These are phyloP conservation scores for Peronosclerospora sorghi DNA, from an alignment of 352 stramenopile species.

Conservation along the genomic window DNA sequence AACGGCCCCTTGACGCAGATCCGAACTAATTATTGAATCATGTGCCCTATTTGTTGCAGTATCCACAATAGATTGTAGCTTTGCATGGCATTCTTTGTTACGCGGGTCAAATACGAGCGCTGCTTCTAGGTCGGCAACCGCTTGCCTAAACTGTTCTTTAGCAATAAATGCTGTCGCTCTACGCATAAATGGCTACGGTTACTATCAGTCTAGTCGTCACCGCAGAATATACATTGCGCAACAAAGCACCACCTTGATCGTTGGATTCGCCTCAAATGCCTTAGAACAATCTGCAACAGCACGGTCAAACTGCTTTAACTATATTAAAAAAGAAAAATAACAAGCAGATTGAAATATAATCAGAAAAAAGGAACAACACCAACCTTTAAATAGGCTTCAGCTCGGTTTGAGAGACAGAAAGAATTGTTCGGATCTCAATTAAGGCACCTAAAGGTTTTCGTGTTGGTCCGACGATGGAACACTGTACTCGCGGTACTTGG, in stretches of 20 bases:
- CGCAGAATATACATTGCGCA: neutral
- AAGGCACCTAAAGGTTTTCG: slow-evolving; percentile 63
- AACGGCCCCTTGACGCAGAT: slow-evolving; percentile 13
- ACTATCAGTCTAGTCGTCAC: slow-evolving; percentile 1
- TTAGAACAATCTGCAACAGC: slow-evolving; percentile 35
- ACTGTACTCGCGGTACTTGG: slow-evolving; percentile 82
- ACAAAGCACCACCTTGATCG: slow-evolving; percentile 37
- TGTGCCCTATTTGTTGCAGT: too few species aligned
- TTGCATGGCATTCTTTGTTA: slow-evolving; percentile 41
- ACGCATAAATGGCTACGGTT: slow-evolving; percentile 39
- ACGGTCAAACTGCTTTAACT: slow-evolving; percentile 30
- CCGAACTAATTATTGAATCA: neutral
- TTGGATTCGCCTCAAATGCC: slow-evolving; percentile 53
- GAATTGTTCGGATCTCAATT: slow-evolving; percentile 27
- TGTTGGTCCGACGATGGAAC: slow-evolving; percentile 71
- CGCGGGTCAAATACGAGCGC: slow-evolving; percentile 14
- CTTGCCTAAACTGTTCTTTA: slow-evolving; percentile 10
- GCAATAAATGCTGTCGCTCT: slow-evolving; percentile 34
- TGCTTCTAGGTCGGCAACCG: slow-evolving; percentile 42
- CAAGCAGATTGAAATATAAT: slow-evolving; percentile 29
- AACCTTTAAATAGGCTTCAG: slow-evolving; percentile 40
- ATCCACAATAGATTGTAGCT: slow-evolving; percentile 28
- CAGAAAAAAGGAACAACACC: too few species aligned
- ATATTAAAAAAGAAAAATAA: neutral
- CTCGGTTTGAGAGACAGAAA: slow-evolving; percentile 53